Evolutionary conservation across 106 monocot genomes (phyloP), one percentile per base, ranked within the genome.

Genomic region (Dactylorhiza incarnata): DNA sequence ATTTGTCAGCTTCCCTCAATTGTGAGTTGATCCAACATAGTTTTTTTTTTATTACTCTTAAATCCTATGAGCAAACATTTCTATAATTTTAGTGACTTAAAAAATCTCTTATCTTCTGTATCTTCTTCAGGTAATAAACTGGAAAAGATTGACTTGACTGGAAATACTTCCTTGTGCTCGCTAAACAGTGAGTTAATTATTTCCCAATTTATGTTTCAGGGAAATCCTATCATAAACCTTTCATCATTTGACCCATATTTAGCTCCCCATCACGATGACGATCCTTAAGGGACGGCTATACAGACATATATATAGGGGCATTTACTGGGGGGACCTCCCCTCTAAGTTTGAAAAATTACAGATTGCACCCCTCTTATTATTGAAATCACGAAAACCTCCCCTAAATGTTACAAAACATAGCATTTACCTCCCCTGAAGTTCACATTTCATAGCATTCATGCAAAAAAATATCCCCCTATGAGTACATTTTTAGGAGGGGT

Each of bases 121-220:
- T 29, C 46, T 73, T 48, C 80, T 73, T 48, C 80, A 91, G 91
- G 91, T 56, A 37, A 37, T 37, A 91, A 84, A 62, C 55, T 91
- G 78, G 75, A 88, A 78, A 49, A 45, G 4, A 48, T 91, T 53
- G 84, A 86, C 72, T 78, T 91, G 52, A 77, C 78, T 6, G 88
- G 84, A 71, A 91, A 91, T 73, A 44, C 48, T 26, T 25, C 52
- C 3, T 73, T 86, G 61, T 76, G 52, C 49, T 48, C 52, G 11
- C 49, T 82, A 46, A 66, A 19, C 20, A 45, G 45, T 16, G 44
- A 51, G 11, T 76, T 84, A 7, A 49, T 6, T 24, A 69, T 86
- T 48, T 44, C 70, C 9, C 76, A 84, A 46, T 83, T 88, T 50
- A 37, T 66, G 26, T 69, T 67, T 74, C 83, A 63, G 8, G 91